Conservation (phyloP, 129 eudicot genomes). For the Flaveria ramosissima region DNA sequence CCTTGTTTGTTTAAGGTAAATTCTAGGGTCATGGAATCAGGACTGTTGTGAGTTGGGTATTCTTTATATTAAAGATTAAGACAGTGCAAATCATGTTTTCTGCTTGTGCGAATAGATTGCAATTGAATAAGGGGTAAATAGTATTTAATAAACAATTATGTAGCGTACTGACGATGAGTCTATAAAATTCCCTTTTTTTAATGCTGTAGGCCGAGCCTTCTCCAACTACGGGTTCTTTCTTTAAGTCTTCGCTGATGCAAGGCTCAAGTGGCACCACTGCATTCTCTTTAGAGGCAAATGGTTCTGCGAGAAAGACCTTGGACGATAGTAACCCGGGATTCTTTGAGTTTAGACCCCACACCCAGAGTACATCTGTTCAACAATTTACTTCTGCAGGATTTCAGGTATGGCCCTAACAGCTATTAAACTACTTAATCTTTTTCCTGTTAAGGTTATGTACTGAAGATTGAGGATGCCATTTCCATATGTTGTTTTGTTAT, state of each 20-base stretch:
- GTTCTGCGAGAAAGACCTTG: constrained; percentile 38
- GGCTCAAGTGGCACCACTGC: constrained; percentile 46
- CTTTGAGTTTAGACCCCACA: constrained; percentile 81
- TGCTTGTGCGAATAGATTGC: constrained; percentile 32
- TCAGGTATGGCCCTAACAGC: constrained; percentile 49
- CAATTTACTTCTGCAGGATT: constrained; percentile 51
- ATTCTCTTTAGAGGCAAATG: constrained; percentile 44
- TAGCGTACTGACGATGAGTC: constrained; percentile 37
- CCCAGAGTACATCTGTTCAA: constrained; percentile 51
- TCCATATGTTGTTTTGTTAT: constrained; percentile 15
- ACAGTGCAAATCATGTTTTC: constrained; percentile 23
- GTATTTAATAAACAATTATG: constrained; percentile 30
- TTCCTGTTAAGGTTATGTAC: neutral
- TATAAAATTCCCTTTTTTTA: constrained; percentile 27
- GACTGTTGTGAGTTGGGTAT: constrained; percentile 13
- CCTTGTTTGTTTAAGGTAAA: constrained; percentile 35
- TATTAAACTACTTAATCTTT: neutral
- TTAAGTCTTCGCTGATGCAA: constrained; percentile 71
- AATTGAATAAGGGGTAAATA: constrained; percentile 36
- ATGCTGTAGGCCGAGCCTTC: constrained; percentile 91
- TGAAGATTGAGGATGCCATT: neutral
- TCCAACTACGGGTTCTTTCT: constrained; percentile 95
- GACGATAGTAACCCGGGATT: constrained; percentile 51
- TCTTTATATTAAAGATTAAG: constrained; percentile 17
- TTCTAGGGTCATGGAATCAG: constrained; percentile 38